phyloP scores from a whole-genome alignment of 202 grass and related monocot genomes.

The Dendrocalamus latiflorus region DNA sequence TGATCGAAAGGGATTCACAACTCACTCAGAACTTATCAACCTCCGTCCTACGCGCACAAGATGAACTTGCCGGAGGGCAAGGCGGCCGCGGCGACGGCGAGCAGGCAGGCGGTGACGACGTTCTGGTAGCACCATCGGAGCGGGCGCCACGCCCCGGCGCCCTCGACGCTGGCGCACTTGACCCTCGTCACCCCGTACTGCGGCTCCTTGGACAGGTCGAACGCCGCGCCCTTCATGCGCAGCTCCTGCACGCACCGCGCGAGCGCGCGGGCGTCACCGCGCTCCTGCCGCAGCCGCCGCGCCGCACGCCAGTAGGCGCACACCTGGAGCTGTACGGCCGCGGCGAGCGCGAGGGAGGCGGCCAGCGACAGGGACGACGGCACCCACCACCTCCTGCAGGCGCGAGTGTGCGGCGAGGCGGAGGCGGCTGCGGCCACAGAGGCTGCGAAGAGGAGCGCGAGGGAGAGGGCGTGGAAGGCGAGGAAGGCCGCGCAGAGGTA shows the following conservation, averaged over 20 bases:
- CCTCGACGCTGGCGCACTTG: slow-evolving; percentile 28
- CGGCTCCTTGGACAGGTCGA: too few species aligned
- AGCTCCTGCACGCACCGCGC: too few species aligned
- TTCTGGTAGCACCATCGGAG: slow-evolving; percentile 68
- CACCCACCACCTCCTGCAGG: slow-evolving; percentile 72
- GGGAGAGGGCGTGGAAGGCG: slow-evolving; percentile 46
- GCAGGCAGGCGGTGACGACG: slow-evolving; percentile 58
- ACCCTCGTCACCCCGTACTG: too few species aligned
- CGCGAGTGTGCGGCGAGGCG: background rate
- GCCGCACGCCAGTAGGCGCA: slow-evolving; percentile 60
- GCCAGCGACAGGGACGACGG: slow-evolving; percentile 54
- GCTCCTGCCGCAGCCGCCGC: slow-evolving; percentile 30
- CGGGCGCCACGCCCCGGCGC: slow-evolving; percentile 47
- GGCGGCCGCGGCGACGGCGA: slow-evolving; percentile 33
- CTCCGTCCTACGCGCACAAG: background rate
- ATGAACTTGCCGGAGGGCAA: slow-evolving; percentile 29
- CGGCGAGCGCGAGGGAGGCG: slow-evolving; percentile 65
- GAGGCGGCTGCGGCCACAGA: background rate
- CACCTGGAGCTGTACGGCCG: slow-evolving; percentile 55
- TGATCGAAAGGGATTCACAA: background rate
- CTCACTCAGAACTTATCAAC: background rate
- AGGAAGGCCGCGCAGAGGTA: slow-evolving; percentile 74
- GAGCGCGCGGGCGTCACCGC: too few species aligned
- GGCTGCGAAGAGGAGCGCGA: slow-evolving; percentile 77
- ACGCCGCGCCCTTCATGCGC: too few species aligned